These are phyloP conservation scores for Yamadazyma taylorii DNA, from an alignment of 1,139 yeast species.

Conservation along the genomic window DNA sequence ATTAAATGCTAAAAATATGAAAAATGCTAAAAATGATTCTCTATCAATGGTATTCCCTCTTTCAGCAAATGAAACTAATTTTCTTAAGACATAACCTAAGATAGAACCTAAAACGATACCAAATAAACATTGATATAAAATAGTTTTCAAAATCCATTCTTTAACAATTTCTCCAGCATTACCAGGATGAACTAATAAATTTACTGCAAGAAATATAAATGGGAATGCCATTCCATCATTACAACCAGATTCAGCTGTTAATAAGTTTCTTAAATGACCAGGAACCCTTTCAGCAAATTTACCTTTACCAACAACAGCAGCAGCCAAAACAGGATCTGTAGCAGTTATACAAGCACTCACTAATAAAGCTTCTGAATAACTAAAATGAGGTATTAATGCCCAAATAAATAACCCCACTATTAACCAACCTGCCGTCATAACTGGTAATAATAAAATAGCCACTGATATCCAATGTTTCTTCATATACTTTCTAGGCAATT, in stretches of 20 bases:
- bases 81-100: constrained; percentile 76
- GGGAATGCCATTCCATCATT: constrained; percentile 99
- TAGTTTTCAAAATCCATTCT: constrained; percentile 80
- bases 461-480: constrained; percentile 88
- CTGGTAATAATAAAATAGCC: constrained; percentile 75
- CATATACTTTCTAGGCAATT: constrained; percentile 92
- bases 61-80: constrained; percentile 79
- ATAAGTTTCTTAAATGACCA: constrained; percentile 86
- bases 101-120: constrained; percentile 78
- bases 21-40: constrained; percentile 90
- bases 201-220: constrained; percentile 74
- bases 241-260: constrained; percentile 95
- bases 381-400: constrained; percentile 79
- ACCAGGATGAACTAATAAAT: constrained; percentile 66
- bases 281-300: constrained; percentile 97
- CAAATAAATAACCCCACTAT: constrained; percentile 84
- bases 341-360: constrained; percentile 95
- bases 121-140: constrained; percentile 83
- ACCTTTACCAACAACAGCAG: constrained; percentile 97
- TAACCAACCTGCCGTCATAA: constrained; percentile 94
- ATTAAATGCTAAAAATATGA: constrained; percentile 78
- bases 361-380: constrained; percentile 73
- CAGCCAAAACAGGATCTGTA: constrained; percentile 96
- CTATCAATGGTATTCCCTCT: constrained; percentile 75
- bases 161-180: constrained; percentile 68